Evolutionary conservation across 192 early-diverging fungal species (phyloP).

Genomic region (Backusella mclennaniae): DNA sequence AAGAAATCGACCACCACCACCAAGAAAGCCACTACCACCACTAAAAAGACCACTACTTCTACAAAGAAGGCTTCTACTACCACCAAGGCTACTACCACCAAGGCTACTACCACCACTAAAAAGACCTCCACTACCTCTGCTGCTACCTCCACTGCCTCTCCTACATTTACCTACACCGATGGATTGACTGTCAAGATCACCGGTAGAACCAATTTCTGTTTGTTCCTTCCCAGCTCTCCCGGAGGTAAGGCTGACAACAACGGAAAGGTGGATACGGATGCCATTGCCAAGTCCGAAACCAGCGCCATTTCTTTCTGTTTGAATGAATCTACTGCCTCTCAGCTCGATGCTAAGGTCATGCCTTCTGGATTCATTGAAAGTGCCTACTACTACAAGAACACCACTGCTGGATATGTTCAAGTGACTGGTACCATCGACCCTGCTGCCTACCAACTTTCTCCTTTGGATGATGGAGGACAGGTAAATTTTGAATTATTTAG

Average conservation of each 20-base stretch:
- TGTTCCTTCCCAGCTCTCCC: constrained; percentile 35
- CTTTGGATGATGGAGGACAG: constrained; percentile 33
- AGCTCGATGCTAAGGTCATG: constrained; percentile 28
- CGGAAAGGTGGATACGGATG: constrained; percentile 16
- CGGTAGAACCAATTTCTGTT: constrained; percentile 27
- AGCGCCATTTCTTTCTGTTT: constrained; percentile 45
- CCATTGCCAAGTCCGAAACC: constrained; percentile 43
- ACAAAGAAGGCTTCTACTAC: background rate
- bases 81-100: constrained; percentile 2
- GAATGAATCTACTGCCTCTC: background rate
- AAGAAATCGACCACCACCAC: background rate
- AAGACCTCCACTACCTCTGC: constrained; percentile 5
- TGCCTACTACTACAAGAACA: constrained; percentile 26
- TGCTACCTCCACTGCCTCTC: background rate
- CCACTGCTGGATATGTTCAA: constrained; percentile 35
- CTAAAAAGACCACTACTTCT: background rate
- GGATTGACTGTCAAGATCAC: constrained; percentile 21
- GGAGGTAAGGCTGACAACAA: constrained; percentile 30
- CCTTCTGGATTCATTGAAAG: constrained; percentile 25
- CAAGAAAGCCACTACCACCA: constrained; percentile 6
- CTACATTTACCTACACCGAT: constrained; percentile 3
- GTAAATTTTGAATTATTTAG: background rate
- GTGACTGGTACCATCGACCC: constrained; percentile 34
- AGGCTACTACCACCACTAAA: background rate
- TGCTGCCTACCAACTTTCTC: constrained; percentile 23